Percentiles rank a stretch among this genome's conserved stretches.
Conservation (phyloP, 2,329 filamentous ascomycete genomes). For the Bimuria novae-zelandiae region DNA sequence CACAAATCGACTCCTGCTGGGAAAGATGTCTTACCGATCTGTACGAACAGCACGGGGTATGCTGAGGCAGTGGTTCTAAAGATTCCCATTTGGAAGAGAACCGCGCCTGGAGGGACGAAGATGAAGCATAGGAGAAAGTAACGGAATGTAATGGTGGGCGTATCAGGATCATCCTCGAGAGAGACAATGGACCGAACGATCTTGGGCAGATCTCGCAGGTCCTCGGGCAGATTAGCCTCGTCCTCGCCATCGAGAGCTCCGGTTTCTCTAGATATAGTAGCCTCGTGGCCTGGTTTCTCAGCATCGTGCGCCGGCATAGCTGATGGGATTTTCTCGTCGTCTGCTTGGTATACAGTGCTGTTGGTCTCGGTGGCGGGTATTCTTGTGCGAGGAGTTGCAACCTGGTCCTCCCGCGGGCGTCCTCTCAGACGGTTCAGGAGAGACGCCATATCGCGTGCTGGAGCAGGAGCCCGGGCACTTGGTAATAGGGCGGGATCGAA, state of each 20-base stretch:
- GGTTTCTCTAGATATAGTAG: neutral
- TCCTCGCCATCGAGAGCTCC: slow-evolving; percentile 23
- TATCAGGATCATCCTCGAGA: slow-evolving; percentile 60
- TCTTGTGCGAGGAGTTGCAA: neutral
- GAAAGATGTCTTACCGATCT: slow-evolving; percentile 48
- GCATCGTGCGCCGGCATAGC: neutral
- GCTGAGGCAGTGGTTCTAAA: slow-evolving; percentile 63
- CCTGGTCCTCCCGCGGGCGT: neutral
- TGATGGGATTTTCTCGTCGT: slow-evolving; percentile 5
- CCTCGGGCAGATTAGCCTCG: slow-evolving; percentile 37
- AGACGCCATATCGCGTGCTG: slow-evolving; percentile 12
- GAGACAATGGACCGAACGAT: slow-evolving; percentile 63
- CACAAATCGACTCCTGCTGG: too few species aligned
- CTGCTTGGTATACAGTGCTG: neutral
- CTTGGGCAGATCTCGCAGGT: slow-evolving; percentile 58
- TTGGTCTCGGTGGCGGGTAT: neutral
- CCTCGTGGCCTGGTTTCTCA: slow-evolving; percentile 8
- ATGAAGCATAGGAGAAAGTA: slow-evolving; percentile 61
- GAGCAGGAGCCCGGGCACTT: neutral
- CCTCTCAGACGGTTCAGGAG: slow-evolving; percentile 12
- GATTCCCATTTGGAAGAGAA: slow-evolving; percentile 61
- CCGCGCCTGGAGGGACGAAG: slow-evolving; percentile 62
- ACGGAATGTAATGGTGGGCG: slow-evolving; percentile 63
- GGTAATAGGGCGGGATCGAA: too few species aligned
- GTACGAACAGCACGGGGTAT: slow-evolving; percentile 66